Base-by-base conservation (phyloP, 202 grass and related monocot genomes). In the Carex sylvatica region DNA sequence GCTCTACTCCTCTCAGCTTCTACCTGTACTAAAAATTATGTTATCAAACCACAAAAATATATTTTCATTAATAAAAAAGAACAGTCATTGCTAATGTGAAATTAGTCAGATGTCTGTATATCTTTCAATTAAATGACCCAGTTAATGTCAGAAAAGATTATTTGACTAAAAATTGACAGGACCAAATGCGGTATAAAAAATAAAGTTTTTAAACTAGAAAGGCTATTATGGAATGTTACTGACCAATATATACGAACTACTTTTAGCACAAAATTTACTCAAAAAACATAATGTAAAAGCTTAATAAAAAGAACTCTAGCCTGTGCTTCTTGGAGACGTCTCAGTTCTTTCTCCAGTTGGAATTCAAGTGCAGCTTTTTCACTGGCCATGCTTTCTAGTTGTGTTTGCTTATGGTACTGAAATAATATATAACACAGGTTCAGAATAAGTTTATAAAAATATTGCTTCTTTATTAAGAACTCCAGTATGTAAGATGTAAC, bases 401-500 rank as follows among this genome's bases (percentile, higher is more conserved):
- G 93, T 80, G 95, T 99, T 99, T 99, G 96, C 79, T 99, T 99
- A 85, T 99, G 96, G 86, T 99, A 99, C 96, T 99, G 81, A 83
- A 90, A 88, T 70, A 87, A 73, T 12, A 53, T 33, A 44, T 51
- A 85, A 73, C 36, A 64, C 6, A 61, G 73, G 23, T 58, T 71
- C 8, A 89, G 38, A 83, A 89, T 78, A 54, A 70, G 87, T 47
- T 61, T 20, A 88, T 40, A 82, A 72, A 86, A 33, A 93, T 71
- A 69, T 58, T 78, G 80, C 65, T 66, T 74, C 53, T n/a, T 70
- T 74, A 72, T 30, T 53, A 52, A 68, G 65, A 74, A 78, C 70
- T 11, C 14, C n/a, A 87, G 4, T 70, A 78, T 38, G 30, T 66
- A 78, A 65, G 63, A 74, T 63, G 60, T 23, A 85, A 83, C 86